Conservation (phyloP, 2,329 filamentous ascomycete species). For the Aureobasidium sp. region DNA sequence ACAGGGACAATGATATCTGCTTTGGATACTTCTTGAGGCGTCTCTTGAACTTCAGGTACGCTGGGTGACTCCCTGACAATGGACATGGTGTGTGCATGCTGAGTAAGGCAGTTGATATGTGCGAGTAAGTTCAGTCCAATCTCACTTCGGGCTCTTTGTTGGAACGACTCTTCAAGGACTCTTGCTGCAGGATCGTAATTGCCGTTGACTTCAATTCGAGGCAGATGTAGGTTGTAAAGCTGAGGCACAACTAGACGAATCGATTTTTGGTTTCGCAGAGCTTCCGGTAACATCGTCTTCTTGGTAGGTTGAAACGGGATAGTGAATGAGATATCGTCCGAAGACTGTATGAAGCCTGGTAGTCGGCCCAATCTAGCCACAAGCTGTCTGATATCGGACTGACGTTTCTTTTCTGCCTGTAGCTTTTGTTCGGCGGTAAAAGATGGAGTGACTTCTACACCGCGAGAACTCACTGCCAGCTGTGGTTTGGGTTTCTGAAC, state of each 20-base stretch:
- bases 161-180: constrained; percentile 58
- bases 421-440: constrained; percentile 54
- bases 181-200: constrained; percentile 53
- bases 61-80: constrained; percentile 20
- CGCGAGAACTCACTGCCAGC: not conserved
- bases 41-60: not conserved
- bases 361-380: constrained; percentile 65
- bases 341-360: constrained; percentile 57
- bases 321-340: constrained; percentile 62
- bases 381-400: constrained; percentile 61
- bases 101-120: constrained; percentile 65
- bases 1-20: not conserved
- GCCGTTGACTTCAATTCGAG: constrained; percentile 58
- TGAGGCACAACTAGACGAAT: constrained; percentile 62
- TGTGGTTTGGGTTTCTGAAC: not conserved
- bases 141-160: constrained; percentile 48
- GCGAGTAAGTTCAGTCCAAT: constrained; percentile 58
- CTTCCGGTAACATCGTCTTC: constrained; percentile 50
- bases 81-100: constrained; percentile 62
- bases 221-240: constrained; percentile 62
- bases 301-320: constrained; percentile 61
- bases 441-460: not conserved
- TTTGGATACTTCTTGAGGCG: not conserved
- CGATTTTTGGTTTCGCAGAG: constrained; percentile 54
- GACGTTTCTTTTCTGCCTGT: constrained; percentile 55